Conservation (phyloP, 1,284 basidiomycete species). For the Cryptococcus wingfieldii region DNA sequence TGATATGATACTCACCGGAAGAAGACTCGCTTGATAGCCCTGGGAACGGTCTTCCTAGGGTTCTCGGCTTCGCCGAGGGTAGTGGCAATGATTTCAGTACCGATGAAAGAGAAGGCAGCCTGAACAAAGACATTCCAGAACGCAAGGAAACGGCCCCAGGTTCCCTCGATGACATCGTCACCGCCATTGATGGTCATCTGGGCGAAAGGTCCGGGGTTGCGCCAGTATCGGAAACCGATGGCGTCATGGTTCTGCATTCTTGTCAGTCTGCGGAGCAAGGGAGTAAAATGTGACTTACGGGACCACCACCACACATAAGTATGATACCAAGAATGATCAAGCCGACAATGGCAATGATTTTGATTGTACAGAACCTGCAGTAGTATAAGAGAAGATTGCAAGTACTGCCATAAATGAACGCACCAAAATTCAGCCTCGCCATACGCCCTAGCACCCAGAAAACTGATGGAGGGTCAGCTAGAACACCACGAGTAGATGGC, state of each 20-base stretch:
- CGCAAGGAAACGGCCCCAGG: constrained; percentile 6
- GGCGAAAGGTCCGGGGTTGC: constrained; percentile 19
- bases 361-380: constrained; percentile 32
- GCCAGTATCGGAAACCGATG: constrained; percentile 59
- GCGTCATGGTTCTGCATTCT: constrained; percentile 42
- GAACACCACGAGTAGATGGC: background rate
- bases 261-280: background rate
- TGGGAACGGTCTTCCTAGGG: constrained; percentile 28
- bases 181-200: constrained; percentile 16
- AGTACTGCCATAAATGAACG: background rate
- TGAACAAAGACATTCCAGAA: constrained; percentile 7
- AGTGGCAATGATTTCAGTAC: constrained; percentile 24
- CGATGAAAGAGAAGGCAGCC: constrained; percentile 28
- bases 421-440: constrained; percentile 34
- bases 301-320: constrained; percentile 67
- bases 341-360: constrained; percentile 26
- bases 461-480: constrained; percentile 8
- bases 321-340: constrained; percentile 60
- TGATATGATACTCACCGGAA: background rate
- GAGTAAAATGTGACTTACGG: constrained; percentile 24
- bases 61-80: constrained; percentile 33
- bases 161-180: constrained; percentile 19
- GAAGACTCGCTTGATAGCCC: constrained; percentile 49
- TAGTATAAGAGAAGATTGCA: constrained; percentile 47
- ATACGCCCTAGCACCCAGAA: constrained; percentile 33